Evolutionary conservation across 2,329 filamentous ascomycete species (phyloP), one percentile per base, ranked within the genome.

Genomic region (Penicillium expansum): DNA sequence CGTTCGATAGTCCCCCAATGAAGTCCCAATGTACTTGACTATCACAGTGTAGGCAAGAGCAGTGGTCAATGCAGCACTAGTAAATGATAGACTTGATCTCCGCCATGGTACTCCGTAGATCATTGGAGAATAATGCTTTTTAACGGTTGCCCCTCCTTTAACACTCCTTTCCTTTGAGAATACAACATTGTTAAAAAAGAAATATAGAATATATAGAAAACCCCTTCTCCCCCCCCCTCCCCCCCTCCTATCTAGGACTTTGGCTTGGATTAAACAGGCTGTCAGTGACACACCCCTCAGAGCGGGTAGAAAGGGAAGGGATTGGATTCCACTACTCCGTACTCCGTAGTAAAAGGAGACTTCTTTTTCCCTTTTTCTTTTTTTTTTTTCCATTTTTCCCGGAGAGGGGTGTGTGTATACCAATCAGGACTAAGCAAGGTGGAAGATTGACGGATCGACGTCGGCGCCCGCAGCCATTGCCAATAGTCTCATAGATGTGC

Each of bases 81-180:
- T 66, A 67, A 60, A 65, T 67, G 68, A 71, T 73, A 71, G 69
- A 71, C 62, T 65, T 69, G 70, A 71, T 71, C 68, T 70, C 62
- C 67, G 60, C 67, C 61, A 67, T 61, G 58, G 69, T 24, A 24
- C 24, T 24, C 24, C 24, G 27, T 63, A 69, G 69, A 72, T 73
- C 70, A 64, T 62, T 55, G 38, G 51, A 49, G 48, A 57, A 53
- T 52, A 22, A 47, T 47, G 18, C 6, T 9, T 9, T 32, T 47
- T 22, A 47, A 47, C 44, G 8, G 16, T 29, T 29, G 27, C 37
- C 38, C 38, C 48, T 43, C 27, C 35, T 48, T 43, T 18, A 18
- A 43, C 14, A 30, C 30, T 30, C 18, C 35, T 47, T 49, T 37
- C 45, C 32, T 35, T 42, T 38, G 24, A 3, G 24, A 24, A 24